Base-by-base conservation (phyloP, 2,329 filamentous ascomycete species). In the Alternaria triticimaculans region DNA sequence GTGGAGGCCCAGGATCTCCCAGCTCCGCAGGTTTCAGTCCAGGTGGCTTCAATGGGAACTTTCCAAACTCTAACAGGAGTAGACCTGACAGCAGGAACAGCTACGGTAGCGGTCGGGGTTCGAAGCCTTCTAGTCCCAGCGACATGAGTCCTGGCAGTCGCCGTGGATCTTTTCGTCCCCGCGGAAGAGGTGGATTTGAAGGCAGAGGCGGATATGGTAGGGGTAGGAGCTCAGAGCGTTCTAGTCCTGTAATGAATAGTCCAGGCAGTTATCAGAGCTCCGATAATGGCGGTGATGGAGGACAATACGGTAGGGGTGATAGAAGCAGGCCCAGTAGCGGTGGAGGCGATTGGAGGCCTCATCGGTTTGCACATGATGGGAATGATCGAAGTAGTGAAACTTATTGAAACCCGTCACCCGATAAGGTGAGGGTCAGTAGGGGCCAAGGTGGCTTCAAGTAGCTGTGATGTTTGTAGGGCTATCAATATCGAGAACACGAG, bases 401-500 rank as follows among this genome's bases (percentile, higher is more conserved):
- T 23, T 23, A 23, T 23, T 23, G 21, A 23, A 5, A 23, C 21
- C 5, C 21, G 21, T 23, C 21, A 5, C 5, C 5, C 21, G 21
- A 23, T 23, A 5, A 23, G 21, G 3, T 23, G 21, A 23, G 5
- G 3, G 21, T 23, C 21, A 23, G 5, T 23, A 23, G 21, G 21
- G 21, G 3, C 5, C 4, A 23, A 23, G 21, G 3, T 23, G 3
- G 5, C 3, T 23, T 23, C 21, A 23, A 30, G 5, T 37, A 4
- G 33, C 33, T 37, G 7, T 37, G 1, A 37, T 37, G 33, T 37
- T 37, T n/a, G 0, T 15, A 37, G 4, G 33, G 33, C 33, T 37
- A 33, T 4, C 0, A 1, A 0, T 33, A 2, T 33, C 2, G 30
- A 4, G 6, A 2, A 8, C 2, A 33, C 30, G 15, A 37, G 33